Base-by-base conservation (phyloP, 306 rosid genomes). In the Sphenostylis stenocarpa region DNA sequence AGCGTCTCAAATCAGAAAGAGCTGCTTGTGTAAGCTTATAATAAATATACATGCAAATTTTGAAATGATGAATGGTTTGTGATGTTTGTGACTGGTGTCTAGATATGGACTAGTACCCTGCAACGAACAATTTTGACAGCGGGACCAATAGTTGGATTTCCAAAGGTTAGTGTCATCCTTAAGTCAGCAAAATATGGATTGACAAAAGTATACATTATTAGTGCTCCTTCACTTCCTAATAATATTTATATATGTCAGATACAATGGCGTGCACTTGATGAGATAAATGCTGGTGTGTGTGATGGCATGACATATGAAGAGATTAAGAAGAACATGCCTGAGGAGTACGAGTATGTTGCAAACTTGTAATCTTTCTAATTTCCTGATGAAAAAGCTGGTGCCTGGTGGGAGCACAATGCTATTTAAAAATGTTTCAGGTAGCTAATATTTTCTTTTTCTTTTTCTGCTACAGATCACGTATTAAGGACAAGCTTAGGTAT, bases 101-200 rank as follows among this genome's bases (percentile, higher is more conserved):
- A 95, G 99, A 95, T 95, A 84, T 95, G 99, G 99, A 95, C 99
- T 65, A 95, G 99, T 89, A 95, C 99, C 1, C 86, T 95, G 85
- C 94, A 95, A 87, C 96, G 99, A 75, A 84, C 99, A 77, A 95
- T 92, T 85, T 79, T 95, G 67, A 95, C 99, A 4, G 99, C 99
- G 48, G 89, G 79, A 72, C 96, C 88, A 14, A 88, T 95, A 61
- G 88, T 36, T 71, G 99, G 99, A 86, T 91, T 95, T 87, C 97
- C 99, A 15, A 95, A 95, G 97, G 97, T 92, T 82, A 76, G 90
- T 79, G 28, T 68, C 76, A 63, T 64, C 55, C 33, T 67, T 61
- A 17, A 58, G 53, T 48, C 64, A n/a, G 76, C 28, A 51, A 74
- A 51, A 74, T 47, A 21, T 71, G 65, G 43, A 34, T 67, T 65